Percentiles rank a stretch among this genome's conserved stretches.
phyloP scores from a whole-genome alignment of 768 basidiomycete genomes.

The Russula earlei region DNA sequence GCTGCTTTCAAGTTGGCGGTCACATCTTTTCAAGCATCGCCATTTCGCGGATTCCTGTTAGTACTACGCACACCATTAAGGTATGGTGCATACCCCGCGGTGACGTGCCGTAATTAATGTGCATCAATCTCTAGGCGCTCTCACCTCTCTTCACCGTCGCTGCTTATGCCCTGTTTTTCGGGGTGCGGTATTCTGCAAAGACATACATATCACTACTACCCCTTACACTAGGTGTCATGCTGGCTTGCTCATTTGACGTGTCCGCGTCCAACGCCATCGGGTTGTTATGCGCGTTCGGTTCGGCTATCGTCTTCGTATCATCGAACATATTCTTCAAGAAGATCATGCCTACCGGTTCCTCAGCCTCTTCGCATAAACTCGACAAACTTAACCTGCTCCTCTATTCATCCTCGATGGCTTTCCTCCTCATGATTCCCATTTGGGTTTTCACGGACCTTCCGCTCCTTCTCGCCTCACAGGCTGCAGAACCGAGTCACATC shows the following conservation, averaged over 20 bases:
- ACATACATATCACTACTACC: conserved; percentile 95
- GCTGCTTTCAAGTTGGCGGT: conserved; percentile 93
- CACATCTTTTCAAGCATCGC: conserved; percentile 98
- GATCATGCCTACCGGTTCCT: conserved; percentile 63
- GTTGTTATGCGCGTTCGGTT: conserved; percentile 92
- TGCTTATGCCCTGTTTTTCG: conserved; percentile 88
- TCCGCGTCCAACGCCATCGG: conserved; percentile 80
- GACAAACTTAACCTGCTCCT: conserved; percentile 96
- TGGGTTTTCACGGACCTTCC: conserved; percentile 88
- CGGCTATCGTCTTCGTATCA: conserved; percentile 91
- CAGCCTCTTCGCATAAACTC: conserved; percentile 55
- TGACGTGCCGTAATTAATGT: background rate
- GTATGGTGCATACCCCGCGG: conserved; percentile 35
- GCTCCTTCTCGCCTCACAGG: conserved; percentile 40
- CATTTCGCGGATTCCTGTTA: conserved; percentile 91
- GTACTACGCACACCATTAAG: conserved; percentile 99
- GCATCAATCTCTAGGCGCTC: conserved; percentile 52
- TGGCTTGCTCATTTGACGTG: conserved; percentile 90
- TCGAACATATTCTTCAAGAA: conserved; percentile 99
- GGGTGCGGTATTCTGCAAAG: conserved; percentile 83
- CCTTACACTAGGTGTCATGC: conserved; percentile 92
- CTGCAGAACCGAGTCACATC: conserved; percentile 33
- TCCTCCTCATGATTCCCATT: conserved; percentile 91
- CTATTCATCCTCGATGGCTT: conserved; percentile 91
- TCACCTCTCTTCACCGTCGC: conserved; percentile 96